These are phyloP conservation scores for Globisporangium yorkense DNA, from an alignment of 352 stramenopile species.

Conservation along the genomic window DNA sequence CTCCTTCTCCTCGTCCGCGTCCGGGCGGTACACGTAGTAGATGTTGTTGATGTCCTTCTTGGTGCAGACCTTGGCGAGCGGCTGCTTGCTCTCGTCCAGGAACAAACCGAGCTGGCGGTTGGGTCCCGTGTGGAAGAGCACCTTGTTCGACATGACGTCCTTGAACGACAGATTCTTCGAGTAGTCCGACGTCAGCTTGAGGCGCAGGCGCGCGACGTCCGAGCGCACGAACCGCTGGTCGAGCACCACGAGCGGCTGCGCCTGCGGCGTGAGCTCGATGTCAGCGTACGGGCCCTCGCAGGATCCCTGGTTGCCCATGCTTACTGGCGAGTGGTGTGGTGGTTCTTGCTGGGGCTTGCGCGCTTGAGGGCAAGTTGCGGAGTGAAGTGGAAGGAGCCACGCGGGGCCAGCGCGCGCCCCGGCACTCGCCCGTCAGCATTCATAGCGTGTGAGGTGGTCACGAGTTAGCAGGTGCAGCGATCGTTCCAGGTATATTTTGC, in stretches of 20 bases:
- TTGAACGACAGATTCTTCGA: conserved; percentile 8
- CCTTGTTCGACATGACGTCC: not conserved
- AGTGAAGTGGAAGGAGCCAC: not conserved
- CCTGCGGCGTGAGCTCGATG: conserved; percentile 1
- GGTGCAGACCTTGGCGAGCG: not conserved
- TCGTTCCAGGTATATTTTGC: too few species aligned
- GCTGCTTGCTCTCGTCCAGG: not conserved
- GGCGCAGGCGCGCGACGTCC: not conserved
- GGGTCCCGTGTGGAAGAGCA: conserved; percentile 1
- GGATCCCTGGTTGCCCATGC: conserved; percentile 6
- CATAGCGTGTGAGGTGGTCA: too few species aligned
- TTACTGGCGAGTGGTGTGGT: not conserved
- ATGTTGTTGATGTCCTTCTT: conserved; percentile 2
- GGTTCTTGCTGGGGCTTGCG: not conserved
- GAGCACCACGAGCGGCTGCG: conserved; percentile 1
- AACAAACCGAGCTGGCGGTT: not conserved
- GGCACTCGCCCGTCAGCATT: too few species aligned
- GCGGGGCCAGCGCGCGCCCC: too few species aligned
- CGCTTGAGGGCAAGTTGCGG: not conserved
- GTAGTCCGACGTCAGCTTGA: conserved; percentile 1
- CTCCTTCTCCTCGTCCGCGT: not conserved
- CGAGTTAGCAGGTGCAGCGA: too few species aligned
- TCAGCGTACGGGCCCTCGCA: conserved; percentile 3
- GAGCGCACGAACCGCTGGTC: conserved; percentile 7
- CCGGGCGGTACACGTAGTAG: conserved; percentile 4